Conservation (phyloP, 768 basidiomycete genomes). For the Suillus bovinus region DNA sequence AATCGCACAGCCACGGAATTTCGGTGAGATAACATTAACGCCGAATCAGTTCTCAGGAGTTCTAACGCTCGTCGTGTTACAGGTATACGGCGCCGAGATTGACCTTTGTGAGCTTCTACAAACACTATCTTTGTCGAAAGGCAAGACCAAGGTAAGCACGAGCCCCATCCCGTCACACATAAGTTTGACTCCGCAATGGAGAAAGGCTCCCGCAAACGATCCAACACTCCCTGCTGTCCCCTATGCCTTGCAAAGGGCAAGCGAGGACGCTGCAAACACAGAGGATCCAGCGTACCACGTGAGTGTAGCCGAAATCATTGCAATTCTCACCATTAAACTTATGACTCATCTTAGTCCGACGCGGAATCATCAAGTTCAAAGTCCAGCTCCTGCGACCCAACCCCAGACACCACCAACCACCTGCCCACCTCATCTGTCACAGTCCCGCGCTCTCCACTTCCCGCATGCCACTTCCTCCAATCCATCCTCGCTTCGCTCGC, state of each 20-base stretch:
- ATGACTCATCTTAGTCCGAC: conserved; percentile 40
- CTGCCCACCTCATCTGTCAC: conserved; percentile 18
- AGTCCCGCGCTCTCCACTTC: conserved; percentile 21
- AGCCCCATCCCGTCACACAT: background rate
- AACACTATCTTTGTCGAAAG: conserved; percentile 48
- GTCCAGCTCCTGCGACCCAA: conserved; percentile 36
- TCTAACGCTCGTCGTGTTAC: conserved; percentile 4
- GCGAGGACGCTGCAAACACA: conserved; percentile 42
- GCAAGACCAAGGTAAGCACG: conserved; percentile 31
- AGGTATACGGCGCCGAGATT: conserved; percentile 34
- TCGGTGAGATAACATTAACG: conserved; percentile 20
- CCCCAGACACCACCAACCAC: conserved; percentile 14
- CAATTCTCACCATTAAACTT: background rate
- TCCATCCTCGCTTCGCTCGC: conserved; percentile 58
- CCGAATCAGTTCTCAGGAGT: background rate
- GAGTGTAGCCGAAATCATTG: conserved; percentile 13
- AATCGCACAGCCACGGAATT: conserved; percentile 19
- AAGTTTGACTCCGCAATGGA: conserved; percentile 20
- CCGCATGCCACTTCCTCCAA: conserved; percentile 65
- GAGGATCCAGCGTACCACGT: conserved; percentile 49
- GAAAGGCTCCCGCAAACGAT: conserved; percentile 32
- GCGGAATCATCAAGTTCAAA: conserved; percentile 47
- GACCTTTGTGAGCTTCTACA: conserved; percentile 57
- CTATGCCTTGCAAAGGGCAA: conserved; percentile 33
- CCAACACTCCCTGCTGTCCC: conserved; percentile 22